These are phyloP conservation scores for Barnettozyma botsteinii DNA, from an alignment of 805 yeast genomes.

Conservation along the genomic window DNA sequence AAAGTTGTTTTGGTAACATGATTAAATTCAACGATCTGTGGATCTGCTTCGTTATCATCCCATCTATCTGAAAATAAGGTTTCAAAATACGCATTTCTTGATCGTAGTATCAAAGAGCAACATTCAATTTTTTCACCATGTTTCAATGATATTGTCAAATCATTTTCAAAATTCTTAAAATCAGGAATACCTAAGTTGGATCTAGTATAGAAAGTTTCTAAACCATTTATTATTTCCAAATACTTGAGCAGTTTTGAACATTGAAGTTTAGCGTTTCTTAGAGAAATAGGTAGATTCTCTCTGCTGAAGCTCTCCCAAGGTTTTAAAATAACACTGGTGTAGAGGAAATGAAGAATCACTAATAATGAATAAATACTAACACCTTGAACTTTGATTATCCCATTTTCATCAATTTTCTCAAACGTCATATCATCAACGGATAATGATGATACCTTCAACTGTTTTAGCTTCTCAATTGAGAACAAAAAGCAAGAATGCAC, in stretches of 20 bases:
- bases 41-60: slow-evolving; percentile 29
- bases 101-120: slow-evolving; percentile 47
- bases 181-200: slow-evolving; percentile 5
- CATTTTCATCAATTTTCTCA: slow-evolving; percentile 5
- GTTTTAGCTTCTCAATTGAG: slow-evolving; percentile 3
- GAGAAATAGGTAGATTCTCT: slow-evolving; percentile 4
- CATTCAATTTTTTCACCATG: slow-evolving; percentile 40
- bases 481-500: slow-evolving; percentile 33
- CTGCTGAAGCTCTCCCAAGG: slow-evolving; percentile 40
- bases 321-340: slow-evolving; percentile 40
- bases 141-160: slow-evolving; percentile 39
- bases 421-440: slow-evolving; percentile 16
- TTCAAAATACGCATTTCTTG: slow-evolving; percentile 60
- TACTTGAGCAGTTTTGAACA: slow-evolving; percentile 9
- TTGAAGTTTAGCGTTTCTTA: slow-evolving; percentile 9
- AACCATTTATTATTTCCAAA: slow-evolving; percentile 14
- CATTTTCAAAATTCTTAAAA: slow-evolving; percentile 22
- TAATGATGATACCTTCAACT: slow-evolving; percentile 3
- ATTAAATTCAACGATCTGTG: slow-evolving; percentile 34
- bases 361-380: slow-evolving; percentile 25
- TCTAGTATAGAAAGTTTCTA: slow-evolving; percentile 3
- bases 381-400: slow-evolving; percentile 21
- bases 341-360: slow-evolving; percentile 42
- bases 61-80: slow-evolving; percentile 51
- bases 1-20: slow-evolving; percentile 41